Evolutionary conservation across 108 stramenopile genomes (phyloP).

Genomic region (Skeletonema marinoi): DNA sequence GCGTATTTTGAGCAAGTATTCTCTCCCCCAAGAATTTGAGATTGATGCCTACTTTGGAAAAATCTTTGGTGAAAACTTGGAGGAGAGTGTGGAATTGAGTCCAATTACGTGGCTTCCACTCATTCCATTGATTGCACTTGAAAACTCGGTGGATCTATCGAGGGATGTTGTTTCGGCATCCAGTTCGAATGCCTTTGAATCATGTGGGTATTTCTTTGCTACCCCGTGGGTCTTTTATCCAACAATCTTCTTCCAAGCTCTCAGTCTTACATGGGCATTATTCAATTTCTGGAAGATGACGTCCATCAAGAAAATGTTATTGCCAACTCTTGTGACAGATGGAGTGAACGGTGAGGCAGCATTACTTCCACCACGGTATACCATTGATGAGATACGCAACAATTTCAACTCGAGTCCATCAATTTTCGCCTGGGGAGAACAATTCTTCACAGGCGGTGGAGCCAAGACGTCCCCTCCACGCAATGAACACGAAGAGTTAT

Average conservation of each 20-base stretch:
- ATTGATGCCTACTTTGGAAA: constrained; percentile 45
- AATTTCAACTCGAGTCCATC: constrained; percentile 36
- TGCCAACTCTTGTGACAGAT: constrained; percentile 37
- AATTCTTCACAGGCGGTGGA: constrained; percentile 22
- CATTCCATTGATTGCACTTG: constrained; percentile 38
- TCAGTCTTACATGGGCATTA: constrained; percentile 32
- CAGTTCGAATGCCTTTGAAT: constrained; percentile 39
- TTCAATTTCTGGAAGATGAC: constrained; percentile 53
- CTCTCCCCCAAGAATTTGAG: constrained; percentile 18
- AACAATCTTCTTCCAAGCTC: constrained; percentile 3
- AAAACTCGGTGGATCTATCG: constrained; percentile 38
- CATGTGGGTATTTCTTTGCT: constrained; percentile 35
- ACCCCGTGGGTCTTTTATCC: constrained; percentile 34
- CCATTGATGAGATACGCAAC: constrained; percentile 16
- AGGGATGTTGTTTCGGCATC: constrained; percentile 36
- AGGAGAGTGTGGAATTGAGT: constrained; percentile 42
- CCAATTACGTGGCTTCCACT: constrained; percentile 41
- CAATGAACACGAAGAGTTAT: constrained; percentile 39
- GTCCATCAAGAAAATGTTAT: constrained; percentile 36
- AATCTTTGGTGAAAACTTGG: constrained; percentile 43
- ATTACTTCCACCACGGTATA: constrained; percentile 36
- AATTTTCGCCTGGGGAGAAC: constrained; percentile 21
- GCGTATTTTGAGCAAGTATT: constrained; percentile 16
- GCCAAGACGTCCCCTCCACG: constrained; percentile 5
- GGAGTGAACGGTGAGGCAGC: constrained; percentile 11